Evolutionary conservation across 306 rosid genomes (phyloP).

Genomic region (Cercis canadensis): DNA sequence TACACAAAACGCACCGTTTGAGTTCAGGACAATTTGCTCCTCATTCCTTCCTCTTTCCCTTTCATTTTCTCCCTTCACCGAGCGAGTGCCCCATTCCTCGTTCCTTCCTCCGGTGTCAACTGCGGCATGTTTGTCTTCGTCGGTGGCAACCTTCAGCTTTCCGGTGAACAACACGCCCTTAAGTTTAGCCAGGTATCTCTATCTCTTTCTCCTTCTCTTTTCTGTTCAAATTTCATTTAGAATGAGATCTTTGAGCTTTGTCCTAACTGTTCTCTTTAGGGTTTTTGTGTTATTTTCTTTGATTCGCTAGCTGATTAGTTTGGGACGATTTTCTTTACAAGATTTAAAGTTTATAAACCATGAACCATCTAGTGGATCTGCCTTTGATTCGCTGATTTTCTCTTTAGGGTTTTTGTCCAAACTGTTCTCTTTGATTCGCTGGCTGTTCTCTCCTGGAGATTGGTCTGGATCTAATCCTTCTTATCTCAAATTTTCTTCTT

Average conservation of each 20-base stretch:
- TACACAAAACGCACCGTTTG: no score
- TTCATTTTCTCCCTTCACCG: no score
- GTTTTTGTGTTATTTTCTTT: constrained; percentile 1
- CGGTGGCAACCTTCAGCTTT: constrained; percentile 89
- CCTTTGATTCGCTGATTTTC: no score
- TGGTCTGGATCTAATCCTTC: no score
- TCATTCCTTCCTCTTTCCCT: no score
- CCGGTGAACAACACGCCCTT: constrained; percentile 91
- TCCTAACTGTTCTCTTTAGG: neutral
- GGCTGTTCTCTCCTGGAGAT: no score
- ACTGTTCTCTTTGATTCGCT: no score
- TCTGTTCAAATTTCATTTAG: neutral
- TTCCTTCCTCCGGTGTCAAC: constrained; percentile 77
- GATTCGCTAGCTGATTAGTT: neutral
- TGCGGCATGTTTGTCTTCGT: constrained; percentile 92
- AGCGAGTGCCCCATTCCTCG: no score
- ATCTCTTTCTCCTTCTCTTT: neutral
- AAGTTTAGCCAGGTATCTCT: constrained; percentile 85
- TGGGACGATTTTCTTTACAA: neutral
- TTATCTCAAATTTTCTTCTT: no score
- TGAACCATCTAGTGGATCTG: neutral
- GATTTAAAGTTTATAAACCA: constrained; percentile 10
- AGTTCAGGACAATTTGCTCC: no score
- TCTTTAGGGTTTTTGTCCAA: no score
- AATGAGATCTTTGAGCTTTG: neutral